Evolutionary conservation across 169 alveolate genomes (phyloP).

Genomic region (Plasmodium gonderi): DNA sequence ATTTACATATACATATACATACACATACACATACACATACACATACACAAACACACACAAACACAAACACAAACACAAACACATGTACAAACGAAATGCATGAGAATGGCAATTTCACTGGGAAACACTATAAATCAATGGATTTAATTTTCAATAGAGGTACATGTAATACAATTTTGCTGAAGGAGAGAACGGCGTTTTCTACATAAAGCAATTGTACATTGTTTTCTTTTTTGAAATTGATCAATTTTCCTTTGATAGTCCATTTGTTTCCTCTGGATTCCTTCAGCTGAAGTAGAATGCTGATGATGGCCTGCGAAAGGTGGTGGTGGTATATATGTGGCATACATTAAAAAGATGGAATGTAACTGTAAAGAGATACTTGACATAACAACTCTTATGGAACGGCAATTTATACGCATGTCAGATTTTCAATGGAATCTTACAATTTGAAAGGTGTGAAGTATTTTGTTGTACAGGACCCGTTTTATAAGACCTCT

Average conservation of each 20-base stretch:
- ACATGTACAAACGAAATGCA: too few relatives aligned
- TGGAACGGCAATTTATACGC: not conserved
- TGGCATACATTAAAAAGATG: too few relatives aligned
- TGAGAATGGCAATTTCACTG: too few relatives aligned
- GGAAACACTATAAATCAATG: slow-evolving; percentile 27
- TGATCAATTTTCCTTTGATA: slow-evolving; percentile 47
- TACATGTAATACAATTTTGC: slow-evolving; percentile 11
- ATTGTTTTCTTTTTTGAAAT: slow-evolving; percentile 62
- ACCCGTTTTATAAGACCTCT: slow-evolving; percentile 5
- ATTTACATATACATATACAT: too few relatives aligned
- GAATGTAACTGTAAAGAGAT: too few relatives aligned
- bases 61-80: too few relatives aligned
- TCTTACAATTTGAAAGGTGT: slow-evolving; percentile 55
- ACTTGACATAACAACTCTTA: not conserved
- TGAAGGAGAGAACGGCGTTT: slow-evolving; percentile 49
- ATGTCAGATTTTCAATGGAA: too few relatives aligned
- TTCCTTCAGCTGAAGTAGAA: slow-evolving; percentile 25
- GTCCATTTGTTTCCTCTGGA: slow-evolving; percentile 46
- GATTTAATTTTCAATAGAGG: slow-evolving; percentile 67
- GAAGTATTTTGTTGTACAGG: slow-evolving; percentile 37
- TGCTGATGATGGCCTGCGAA: slow-evolving; percentile 50
- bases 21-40: too few relatives aligned
- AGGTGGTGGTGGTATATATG: not conserved
- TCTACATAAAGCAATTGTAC: slow-evolving; percentile 34
- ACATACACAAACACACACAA: too few relatives aligned